phyloP scores from a whole-genome alignment of 495 filamentous ascomycete species.

The Trypethelium eluteriae region DNA sequence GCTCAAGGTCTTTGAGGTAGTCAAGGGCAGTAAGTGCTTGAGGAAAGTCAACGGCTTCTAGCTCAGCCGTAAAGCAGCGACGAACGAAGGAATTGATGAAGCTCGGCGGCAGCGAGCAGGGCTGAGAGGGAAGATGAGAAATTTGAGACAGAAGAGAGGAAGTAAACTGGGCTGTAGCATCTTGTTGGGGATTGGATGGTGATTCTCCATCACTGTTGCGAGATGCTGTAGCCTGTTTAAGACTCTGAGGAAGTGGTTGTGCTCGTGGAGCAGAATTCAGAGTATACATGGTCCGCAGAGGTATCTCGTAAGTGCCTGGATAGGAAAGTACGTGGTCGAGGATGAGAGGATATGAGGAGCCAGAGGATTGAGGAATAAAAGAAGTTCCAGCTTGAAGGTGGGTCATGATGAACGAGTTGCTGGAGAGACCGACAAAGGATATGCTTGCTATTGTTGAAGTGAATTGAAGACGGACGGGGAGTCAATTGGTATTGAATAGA shows the following conservation, averaged over 20 bases:
- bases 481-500: neutral
- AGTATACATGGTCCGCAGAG: constrained; percentile 65
- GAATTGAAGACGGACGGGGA: neutral
- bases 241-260: constrained; percentile 36
- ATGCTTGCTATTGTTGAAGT: neutral
- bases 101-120: constrained; percentile 56
- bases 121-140: constrained; percentile 54
- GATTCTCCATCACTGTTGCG: constrained; percentile 12
- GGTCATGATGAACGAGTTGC: neutral
- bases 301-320: constrained; percentile 61
- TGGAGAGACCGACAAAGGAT: neutral
- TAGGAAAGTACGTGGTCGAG: constrained; percentile 63
- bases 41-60: constrained; percentile 59
- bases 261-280: constrained; percentile 55
- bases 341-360: constrained; percentile 40
- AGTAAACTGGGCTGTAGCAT: constrained; percentile 50
- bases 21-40: constrained; percentile 65
- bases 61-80: constrained; percentile 50
- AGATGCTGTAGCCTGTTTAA: constrained; percentile 22
- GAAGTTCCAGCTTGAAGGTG: neutral
- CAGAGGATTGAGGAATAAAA: constrained; percentile 14
- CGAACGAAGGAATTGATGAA: constrained; percentile 62
- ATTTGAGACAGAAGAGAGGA: constrained; percentile 57
- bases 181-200: constrained; percentile 27
- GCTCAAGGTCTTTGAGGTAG: constrained; percentile 62